Evolutionary conservation across 2,329 filamentous ascomycete species (phyloP).

Genomic region (Berkeleyomyces basicola): DNA sequence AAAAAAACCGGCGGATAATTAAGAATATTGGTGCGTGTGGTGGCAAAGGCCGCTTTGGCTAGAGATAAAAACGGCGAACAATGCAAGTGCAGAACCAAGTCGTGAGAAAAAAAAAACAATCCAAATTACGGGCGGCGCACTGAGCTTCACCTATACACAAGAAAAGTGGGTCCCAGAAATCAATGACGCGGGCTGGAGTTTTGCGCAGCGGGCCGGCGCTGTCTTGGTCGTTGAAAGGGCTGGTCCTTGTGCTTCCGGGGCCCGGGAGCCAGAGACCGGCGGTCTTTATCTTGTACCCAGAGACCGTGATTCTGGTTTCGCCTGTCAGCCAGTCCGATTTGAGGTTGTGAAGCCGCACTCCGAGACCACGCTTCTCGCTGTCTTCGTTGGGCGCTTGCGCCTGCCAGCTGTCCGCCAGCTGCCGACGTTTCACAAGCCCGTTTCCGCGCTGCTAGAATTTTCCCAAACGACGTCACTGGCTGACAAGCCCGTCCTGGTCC

Average conservation of each 20-base stretch:
- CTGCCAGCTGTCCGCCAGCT: not conserved
- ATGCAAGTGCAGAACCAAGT: not conserved
- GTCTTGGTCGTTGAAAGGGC: not conserved
- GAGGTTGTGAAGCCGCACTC: too few species aligned
- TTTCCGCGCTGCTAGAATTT: not conserved
- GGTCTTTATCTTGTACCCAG: too few species aligned
- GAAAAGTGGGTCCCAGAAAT: not conserved
- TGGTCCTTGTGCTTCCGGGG: too few species aligned
- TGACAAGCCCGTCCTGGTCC: not conserved
- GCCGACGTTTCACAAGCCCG: not conserved
- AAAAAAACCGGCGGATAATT: not conserved
- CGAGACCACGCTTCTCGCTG: not conserved
- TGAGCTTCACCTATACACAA: not conserved
- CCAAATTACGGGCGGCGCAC: not conserved
- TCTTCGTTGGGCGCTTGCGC: not conserved
- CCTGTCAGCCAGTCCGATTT: too few species aligned
- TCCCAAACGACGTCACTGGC: conserved; percentile 2
- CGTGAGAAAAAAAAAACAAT: not conserved
- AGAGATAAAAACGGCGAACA: not conserved
- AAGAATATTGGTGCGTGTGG: not conserved
- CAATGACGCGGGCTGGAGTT: not conserved
- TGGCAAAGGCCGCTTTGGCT: not conserved
- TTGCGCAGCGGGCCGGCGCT: not conserved
- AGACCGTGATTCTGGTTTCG: too few species aligned
- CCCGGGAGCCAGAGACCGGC: too few species aligned